Evolutionary conservation across 73 alveolate genomes (phyloP).

Genomic region (Paramecium primaurelia): DNA sequence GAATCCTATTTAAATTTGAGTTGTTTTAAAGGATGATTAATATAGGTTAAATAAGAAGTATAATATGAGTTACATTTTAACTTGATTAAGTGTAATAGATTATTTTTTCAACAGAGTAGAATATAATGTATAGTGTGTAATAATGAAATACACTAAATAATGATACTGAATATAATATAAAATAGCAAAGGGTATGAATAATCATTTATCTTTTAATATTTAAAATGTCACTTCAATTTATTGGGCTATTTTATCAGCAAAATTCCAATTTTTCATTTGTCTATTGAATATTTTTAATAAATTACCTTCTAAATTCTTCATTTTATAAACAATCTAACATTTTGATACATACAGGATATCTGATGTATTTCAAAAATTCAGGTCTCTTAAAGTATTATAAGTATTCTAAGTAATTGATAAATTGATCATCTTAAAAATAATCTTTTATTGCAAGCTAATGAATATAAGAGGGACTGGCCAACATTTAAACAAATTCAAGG

Average conservation of each 20-base stretch:
- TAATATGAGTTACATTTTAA: no score
- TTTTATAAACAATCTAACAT: not conserved
- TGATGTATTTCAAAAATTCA: not conserved
- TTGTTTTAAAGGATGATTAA: no score
- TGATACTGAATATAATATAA: not conserved
- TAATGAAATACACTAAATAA: not conserved
- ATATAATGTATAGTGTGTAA: not conserved
- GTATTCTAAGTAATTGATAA: not conserved
- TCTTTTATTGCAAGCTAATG: not conserved
- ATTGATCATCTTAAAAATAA: not conserved
- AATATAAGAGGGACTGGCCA: not conserved
- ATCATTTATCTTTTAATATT: not conserved
- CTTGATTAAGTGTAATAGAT: not conserved
- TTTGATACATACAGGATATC: not conserved
- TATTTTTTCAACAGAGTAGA: not conserved
- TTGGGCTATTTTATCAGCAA: not conserved
- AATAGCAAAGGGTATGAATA: not conserved
- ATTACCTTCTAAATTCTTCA: not conserved
- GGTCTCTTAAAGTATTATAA: not conserved
- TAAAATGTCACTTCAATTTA: not conserved
- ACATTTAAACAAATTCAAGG: not conserved
- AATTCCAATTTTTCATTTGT: not conserved
- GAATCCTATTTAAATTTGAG: no score
- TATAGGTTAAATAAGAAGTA: no score
- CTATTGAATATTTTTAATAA: not conserved